phyloP scores from a whole-genome alignment of 192 early-diverging fungal species.

The Lobosporangium transversale region DNA sequence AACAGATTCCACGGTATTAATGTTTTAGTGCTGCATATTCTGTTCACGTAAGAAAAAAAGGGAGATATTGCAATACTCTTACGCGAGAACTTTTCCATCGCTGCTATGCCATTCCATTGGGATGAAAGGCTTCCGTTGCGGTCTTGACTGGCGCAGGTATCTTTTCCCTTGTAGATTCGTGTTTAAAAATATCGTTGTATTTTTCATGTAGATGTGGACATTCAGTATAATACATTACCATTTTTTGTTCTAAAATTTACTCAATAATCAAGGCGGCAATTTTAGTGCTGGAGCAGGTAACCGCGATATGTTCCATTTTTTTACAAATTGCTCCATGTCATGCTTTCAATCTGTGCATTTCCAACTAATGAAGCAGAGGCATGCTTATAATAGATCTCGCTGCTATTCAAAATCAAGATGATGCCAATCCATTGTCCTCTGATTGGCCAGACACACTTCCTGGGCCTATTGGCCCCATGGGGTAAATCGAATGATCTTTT shows the following conservation, averaged over 20 bases:
- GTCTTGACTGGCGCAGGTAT: constrained; percentile 58
- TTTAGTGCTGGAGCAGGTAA: constrained; percentile 61
- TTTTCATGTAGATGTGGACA: too few relatives aligned
- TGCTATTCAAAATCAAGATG: constrained; percentile 48
- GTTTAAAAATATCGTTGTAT: too few relatives aligned
- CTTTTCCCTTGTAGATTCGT: too few relatives aligned
- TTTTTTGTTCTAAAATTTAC: too few relatives aligned
- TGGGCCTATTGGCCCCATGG: constrained; percentile 58
- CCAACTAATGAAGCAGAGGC: too few relatives aligned
- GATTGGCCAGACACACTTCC: constrained; percentile 47
- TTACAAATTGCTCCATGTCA: not conserved
- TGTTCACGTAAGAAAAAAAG: too few relatives aligned
- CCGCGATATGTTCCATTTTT: too few relatives aligned
- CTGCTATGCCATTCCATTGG: not conserved
- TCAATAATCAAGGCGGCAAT: constrained; percentile 53
- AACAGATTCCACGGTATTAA: constrained; percentile 45
- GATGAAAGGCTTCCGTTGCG: constrained; percentile 44
- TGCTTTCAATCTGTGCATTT: too few relatives aligned
- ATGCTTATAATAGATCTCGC: constrained; percentile 52
- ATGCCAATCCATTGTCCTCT: constrained; percentile 43
- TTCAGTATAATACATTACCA: too few relatives aligned
- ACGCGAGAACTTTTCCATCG: not conserved
- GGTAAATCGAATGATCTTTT: constrained; percentile 11
- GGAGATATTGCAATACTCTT: too few relatives aligned
- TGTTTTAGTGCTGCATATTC: not conserved